These are phyloP conservation scores for Verticillium albo-atrum DNA, from an alignment of 2,329 filamentous ascomycete genomes.

Conservation along the genomic window DNA sequence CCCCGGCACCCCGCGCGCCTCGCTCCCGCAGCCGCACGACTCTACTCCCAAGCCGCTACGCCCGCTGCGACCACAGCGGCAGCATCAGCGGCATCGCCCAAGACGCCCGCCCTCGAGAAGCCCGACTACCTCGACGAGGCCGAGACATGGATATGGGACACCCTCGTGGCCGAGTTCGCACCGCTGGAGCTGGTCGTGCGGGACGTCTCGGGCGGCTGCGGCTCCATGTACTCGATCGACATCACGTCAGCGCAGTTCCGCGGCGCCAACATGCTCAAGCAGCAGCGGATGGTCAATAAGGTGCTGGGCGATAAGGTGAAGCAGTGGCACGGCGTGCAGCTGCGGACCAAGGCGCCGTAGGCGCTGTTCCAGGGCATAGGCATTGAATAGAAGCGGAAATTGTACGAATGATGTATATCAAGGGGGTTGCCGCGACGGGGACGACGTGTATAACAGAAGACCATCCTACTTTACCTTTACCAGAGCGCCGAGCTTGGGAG, in stretches of 20 bases:
- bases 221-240: constrained; percentile 83
- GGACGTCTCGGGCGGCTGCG: constrained; percentile 80
- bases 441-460: background rate
- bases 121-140: constrained; percentile 49
- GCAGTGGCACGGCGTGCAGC: constrained; percentile 77
- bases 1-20: background rate
- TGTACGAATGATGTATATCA: background rate
- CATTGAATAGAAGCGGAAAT: too few relatives aligned
- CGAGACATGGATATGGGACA: constrained; percentile 56
- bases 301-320: constrained; percentile 72
- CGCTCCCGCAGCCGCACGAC: background rate
- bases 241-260: constrained; percentile 68
- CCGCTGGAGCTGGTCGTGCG: constrained; percentile 59
- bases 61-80: too few relatives aligned
- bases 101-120: constrained; percentile 26
- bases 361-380: background rate
- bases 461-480: background rate
- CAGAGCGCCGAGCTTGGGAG: background rate
- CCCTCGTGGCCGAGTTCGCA: constrained; percentile 42
- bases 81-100: too few relatives aligned
- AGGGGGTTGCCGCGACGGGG: background rate
- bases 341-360: constrained; percentile 61
- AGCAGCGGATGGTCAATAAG: constrained; percentile 76
- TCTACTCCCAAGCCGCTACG: background rate
- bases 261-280: constrained; percentile 69